Conservation (phyloP, 805 yeast genomes). For the Saccharomycopsis sp. region DNA sequence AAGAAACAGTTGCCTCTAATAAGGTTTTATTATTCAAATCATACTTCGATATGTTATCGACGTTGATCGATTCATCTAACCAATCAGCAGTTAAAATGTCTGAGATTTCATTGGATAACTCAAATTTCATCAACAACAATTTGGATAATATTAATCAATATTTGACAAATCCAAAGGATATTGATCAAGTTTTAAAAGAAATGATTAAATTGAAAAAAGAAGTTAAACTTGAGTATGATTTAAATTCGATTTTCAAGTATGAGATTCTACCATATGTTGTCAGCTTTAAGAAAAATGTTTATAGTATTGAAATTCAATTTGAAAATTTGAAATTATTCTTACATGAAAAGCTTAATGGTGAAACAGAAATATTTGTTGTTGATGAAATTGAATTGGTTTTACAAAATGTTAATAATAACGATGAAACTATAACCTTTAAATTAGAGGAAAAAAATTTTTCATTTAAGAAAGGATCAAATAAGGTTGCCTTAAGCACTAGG, state of each 20-base stretch:
- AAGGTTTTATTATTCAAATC: constrained; percentile 31
- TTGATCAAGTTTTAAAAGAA: constrained; percentile 21
- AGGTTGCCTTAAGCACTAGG: constrained; percentile 18
- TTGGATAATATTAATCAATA: constrained; percentile 21
- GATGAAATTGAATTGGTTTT: constrained; percentile 22
- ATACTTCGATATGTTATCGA: constrained; percentile 35
- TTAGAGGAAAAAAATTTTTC: constrained; percentile 2
- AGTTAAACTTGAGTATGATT: constrained; percentile 24
- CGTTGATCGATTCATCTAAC: constrained; percentile 23
- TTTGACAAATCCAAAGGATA: constrained; percentile 23
- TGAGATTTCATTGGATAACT: constrained; percentile 13
- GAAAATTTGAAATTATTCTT: constrained; percentile 24
- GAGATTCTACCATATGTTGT: constrained; percentile 33
- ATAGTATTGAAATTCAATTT: constrained; percentile 32
- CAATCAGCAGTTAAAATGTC: constrained; percentile 14
- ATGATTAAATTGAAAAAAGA: constrained; percentile 23
- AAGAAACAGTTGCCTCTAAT: constrained; percentile 2
- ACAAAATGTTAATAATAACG: constrained; percentile 12
- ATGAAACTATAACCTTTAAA: constrained; percentile 11
- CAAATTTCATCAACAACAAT: constrained; percentile 20
- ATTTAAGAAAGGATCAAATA: constrained; percentile 16
- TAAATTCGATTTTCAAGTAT: constrained; percentile 33
- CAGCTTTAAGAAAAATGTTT: constrained; percentile 31
- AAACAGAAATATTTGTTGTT: constrained; percentile 11
- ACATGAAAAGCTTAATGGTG: constrained; percentile 12